A percentile compares a stretch with the other conserved stretches of the same genome.
phyloP scores from a whole-genome alignment of 2,329 filamentous ascomycete species.

The Cordyceps sp. region DNA sequence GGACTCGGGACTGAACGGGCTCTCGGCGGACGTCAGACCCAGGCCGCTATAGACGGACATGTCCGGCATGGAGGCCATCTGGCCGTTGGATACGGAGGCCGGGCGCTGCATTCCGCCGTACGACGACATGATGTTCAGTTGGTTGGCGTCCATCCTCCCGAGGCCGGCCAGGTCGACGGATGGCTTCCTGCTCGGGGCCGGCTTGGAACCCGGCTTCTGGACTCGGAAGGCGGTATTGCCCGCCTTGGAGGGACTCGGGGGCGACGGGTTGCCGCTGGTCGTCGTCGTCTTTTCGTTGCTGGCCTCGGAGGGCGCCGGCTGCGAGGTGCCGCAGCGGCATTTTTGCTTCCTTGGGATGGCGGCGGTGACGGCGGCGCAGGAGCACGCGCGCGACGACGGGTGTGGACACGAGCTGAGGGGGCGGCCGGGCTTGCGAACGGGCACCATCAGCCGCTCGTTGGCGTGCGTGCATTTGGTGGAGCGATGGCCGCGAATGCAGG shows the following conservation, averaged over 20 bases:
- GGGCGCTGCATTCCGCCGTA: constrained; percentile 12
- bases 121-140: constrained; percentile 28
- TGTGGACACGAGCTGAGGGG: constrained; percentile 56
- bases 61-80: constrained; percentile 6
- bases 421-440: constrained; percentile 55
- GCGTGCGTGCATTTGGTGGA: constrained; percentile 60
- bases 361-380: constrained; percentile 46
- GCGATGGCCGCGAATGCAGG: constrained; percentile 60
- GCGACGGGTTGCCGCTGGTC: constrained; percentile 8
- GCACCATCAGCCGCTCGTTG: constrained; percentile 49
- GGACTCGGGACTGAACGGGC: constrained; percentile 8
- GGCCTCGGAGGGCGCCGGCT: constrained; percentile 9
- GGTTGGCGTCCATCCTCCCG: constrained; percentile 34
- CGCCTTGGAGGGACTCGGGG: constrained; percentile 15
- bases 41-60: constrained; percentile 12
- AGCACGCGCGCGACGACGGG: constrained; percentile 41
- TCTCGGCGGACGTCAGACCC: constrained; percentile 11
- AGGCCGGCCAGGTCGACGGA: constrained; percentile 32
- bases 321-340: constrained; percentile 31
- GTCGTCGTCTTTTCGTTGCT: constrained; percentile 5
- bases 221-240: constrained; percentile 23
- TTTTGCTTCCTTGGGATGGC: constrained; percentile 42
- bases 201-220: constrained; percentile 24
- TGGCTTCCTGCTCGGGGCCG: constrained; percentile 21
- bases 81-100: constrained; percentile 7